Evolutionary conservation across 257 asterid species (phyloP).

Genomic region (Perilla frutescens): DNA sequence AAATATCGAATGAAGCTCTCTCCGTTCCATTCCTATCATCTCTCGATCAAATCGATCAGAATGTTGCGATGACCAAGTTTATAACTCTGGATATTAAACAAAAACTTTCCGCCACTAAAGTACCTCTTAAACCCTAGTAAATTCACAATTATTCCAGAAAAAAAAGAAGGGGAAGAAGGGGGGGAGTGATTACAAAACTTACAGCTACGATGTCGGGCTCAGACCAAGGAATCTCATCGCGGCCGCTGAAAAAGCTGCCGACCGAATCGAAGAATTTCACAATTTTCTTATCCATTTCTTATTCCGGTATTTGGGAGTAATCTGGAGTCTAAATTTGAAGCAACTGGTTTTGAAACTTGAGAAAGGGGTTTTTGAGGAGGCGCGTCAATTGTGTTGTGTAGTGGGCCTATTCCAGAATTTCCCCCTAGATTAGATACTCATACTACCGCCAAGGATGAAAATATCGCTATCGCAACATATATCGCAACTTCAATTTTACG

Average conservation of each 20-base stretch:
- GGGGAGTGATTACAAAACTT: conserved; percentile 32
- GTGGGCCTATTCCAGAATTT: background rate
- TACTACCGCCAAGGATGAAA: too few species aligned
- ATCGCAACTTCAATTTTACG: too few species aligned
- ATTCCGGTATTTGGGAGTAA: background rate
- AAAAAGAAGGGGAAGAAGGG: background rate
- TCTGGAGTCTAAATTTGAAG: conserved; percentile 8
- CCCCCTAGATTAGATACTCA: too few species aligned
- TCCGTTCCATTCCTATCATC: background rate
- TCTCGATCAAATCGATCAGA: conserved; percentile 7
- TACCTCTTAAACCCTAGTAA: conserved; percentile 34
- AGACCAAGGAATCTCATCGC: conserved; percentile 88
- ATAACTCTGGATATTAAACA: background rate
- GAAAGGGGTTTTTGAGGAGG: conserved; percentile 16
- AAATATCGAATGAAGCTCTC: background rate
- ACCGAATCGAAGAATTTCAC: conserved; percentile 70
- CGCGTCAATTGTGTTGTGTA: background rate
- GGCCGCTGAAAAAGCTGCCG: conserved; percentile 68
- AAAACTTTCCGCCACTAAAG: background rate
- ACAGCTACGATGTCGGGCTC: conserved; percentile 70
- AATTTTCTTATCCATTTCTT: conserved; percentile 64
- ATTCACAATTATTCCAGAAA: background rate
- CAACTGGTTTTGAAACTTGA: conserved; percentile 20
- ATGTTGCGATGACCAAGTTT: background rate
- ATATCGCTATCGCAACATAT: too few species aligned